These are phyloP conservation scores for Sclerotinia borealis DNA, from an alignment of 2,329 filamentous ascomycete genomes.

Conservation along the genomic window DNA sequence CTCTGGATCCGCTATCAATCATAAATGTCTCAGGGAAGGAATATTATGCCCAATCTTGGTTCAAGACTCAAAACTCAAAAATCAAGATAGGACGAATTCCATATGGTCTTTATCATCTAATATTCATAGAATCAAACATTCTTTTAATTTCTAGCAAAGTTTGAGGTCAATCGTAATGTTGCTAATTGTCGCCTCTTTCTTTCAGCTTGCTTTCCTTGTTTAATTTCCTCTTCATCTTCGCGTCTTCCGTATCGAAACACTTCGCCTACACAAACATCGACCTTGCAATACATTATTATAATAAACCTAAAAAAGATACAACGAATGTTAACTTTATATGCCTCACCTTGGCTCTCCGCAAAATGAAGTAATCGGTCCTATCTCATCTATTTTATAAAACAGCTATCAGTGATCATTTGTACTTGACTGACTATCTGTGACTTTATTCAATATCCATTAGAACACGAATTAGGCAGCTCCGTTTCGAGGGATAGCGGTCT, in stretches of 20 bases:
- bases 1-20: constrained; percentile 1
- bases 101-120: neutral
- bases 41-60: neutral
- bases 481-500: constrained; percentile 1
- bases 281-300: neutral
- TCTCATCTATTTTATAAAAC: neutral
- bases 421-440: neutral
- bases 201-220: constrained; percentile 7
- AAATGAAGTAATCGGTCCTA: constrained; percentile 8
- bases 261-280: neutral
- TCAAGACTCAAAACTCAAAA: neutral
- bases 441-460: neutral
- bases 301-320: neutral
- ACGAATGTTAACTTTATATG: neutral
- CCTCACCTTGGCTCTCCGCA: neutral
- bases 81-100: neutral
- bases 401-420: neutral
- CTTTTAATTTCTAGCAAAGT: neutral
- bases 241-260: neutral
- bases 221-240: too few species aligned
- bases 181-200: neutral
- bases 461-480: constrained; percentile 5
- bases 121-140: neutral
- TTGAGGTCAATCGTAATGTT: neutral
- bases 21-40: neutral